Base-by-base conservation (phyloP, 2,329 filamentous ascomycete genomes). In the Diaporthe capsici region DNA sequence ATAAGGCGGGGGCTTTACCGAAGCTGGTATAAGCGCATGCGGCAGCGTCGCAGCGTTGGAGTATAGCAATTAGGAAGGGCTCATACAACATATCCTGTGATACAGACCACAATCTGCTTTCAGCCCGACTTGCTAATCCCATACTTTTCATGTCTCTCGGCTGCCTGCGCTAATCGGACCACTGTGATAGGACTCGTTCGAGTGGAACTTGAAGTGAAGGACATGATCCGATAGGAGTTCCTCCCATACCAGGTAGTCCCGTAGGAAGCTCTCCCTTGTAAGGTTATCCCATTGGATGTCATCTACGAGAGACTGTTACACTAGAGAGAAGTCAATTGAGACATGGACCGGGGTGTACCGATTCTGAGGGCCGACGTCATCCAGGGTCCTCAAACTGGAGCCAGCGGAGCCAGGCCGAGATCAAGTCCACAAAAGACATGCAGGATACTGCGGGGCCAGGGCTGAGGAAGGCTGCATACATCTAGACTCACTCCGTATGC, bases 321-420 rank as follows among this genome's bases (percentile, higher is more conserved):
- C 15, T 20, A 22, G 55, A 58, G 4, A 22, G 9, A 13, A 20
- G 22, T 13, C 22, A 42, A 22, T n/a, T 9, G 55, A 67, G 39
- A 49, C 61, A 65, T 65, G 61, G 61, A 49, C 61, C 42, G 20
- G 61, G 63, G 47, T 20, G 47, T 39, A 37, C 47, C 63, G n/a
- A 9, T 7, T 53, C 20, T 39, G 12, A 12, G 63, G 12, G 37
- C 44, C 63, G 44, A 67, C 63, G 63, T 67, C 63, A 67, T 67
- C 42, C 44, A 34, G 28, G 63, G 28, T 67, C 28, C 44, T 37
- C 12, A 51, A 13, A 51, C 42, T 51, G 42, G 25, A 67, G 61
- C 15, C 37, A 7, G 60, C 25, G 39, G 60, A 28, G n/a, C 13
- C 37, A 42, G 10, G 55, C 55, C 55, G 31, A 22, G 34, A 60